Base-by-base conservation (phyloP, 2,329 filamentous ascomycete genomes). In the Paracorniculantispora psalliotae region DNA sequence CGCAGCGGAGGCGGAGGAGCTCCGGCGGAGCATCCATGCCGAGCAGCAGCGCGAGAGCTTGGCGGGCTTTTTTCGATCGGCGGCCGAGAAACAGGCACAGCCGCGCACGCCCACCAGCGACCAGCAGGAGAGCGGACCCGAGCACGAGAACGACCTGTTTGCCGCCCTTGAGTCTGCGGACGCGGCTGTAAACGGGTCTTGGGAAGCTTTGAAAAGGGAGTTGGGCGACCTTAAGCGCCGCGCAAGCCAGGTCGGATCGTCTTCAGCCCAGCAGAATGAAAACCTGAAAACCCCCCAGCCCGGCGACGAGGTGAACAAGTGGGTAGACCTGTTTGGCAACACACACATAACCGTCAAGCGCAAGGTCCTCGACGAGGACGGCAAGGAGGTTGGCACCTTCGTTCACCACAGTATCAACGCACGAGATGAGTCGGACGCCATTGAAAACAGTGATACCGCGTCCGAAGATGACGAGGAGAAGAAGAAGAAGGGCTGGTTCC, bases 61-160 rank as follows among this genome's bases (percentile, higher is more conserved):
- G 7, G 19, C 39, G 39, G 17, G 39, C 19, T 43, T 8, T 43
- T 19, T 17, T n/a, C n/a, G n/a, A n/a, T n/a, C n/a, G n/a, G n/a
- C n/a, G n/a, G n/a, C n/a, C n/a, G n/a, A n/a, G n/a, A n/a, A n/a
- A n/a, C n/a, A n/a, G n/a, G n/a, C n/a, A n/a, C n/a, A n/a, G 13
- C 6, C 13, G 39, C 52, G 13, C 25, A 33, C 30, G 43, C 49
- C n/a, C 15, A n/a, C 7, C 41, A 44, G n/a, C 30, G 56, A 33
- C n/a, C 28, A 48, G 46, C 23, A 39, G 13, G 51, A 48, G 2
- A 58, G 41, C n/a, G 65, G 63, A 26, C 69, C 75, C 2, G 65
- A 71, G 19, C 67, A 72, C 13, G 76, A 78, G 59, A 71, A 76
- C 26, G 77, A 80, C 12, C 64, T 79, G n/a, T 78, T 75, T 59